A percentile compares a stretch with the other conserved stretches of the same genome.
Evolutionary conservation across 1,139 yeast genomes (phyloP).

Genomic region (Arxiozyma slooffiae): DNA sequence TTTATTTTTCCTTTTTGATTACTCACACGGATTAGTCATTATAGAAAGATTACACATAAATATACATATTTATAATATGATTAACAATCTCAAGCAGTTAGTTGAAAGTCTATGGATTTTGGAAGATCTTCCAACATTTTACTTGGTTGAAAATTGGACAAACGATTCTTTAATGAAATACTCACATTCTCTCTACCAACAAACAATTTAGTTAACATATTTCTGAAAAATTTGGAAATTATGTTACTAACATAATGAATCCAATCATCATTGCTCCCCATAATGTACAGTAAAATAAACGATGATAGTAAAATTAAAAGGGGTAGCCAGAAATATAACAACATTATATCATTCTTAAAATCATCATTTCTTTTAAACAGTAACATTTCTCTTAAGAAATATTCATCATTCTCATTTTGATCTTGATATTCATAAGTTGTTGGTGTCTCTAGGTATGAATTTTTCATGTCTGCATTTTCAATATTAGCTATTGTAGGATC

Average conservation of each 20-base stretch:
- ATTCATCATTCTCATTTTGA: conserved; percentile 38
- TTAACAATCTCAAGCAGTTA: neutral
- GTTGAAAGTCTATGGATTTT: neutral
- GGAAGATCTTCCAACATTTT: conserved; percentile 4
- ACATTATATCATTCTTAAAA: conserved; percentile 73
- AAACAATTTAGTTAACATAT: conserved; percentile 49
- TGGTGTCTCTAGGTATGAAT: conserved; percentile 7
- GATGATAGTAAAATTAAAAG: conserved; percentile 46
- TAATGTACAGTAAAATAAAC: conserved; percentile 41
- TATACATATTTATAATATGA: neutral
- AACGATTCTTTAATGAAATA: conserved; percentile 38
- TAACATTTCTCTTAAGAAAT: conserved; percentile 45
- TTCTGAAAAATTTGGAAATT: conserved; percentile 42
- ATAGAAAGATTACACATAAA: neutral
- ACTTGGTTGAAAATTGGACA: conserved; percentile 22
- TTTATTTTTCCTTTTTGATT: neutral
- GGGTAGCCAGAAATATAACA: conserved; percentile 83
- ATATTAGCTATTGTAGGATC: conserved; percentile 15
- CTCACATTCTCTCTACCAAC: conserved; percentile 63
- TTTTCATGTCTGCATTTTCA: conserved; percentile 5
- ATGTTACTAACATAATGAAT: conserved; percentile 24
- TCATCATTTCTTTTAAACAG: conserved; percentile 45
- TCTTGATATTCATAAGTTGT: conserved; percentile 13
- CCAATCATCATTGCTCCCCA: conserved; percentile 37
- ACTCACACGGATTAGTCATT: neutral